Percentiles rank a stretch among this genome's conserved stretches.
Evolutionary conservation across 495 filamentous ascomycete species (phyloP).

Genomic region (Annulohypoxylon maeteangense): DNA sequence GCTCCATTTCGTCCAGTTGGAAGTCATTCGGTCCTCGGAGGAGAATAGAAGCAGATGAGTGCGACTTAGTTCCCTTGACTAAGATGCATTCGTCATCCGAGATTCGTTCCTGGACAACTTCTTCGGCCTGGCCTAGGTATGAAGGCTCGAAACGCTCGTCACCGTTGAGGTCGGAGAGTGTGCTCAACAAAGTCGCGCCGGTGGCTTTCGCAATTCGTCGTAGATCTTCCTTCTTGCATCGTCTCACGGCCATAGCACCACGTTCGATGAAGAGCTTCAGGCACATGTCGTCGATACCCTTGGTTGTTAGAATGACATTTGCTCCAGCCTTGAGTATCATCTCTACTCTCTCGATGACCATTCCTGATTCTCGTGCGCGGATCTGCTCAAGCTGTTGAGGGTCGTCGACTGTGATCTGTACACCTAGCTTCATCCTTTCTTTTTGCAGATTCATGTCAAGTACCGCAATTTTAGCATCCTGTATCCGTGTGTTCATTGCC

Average conservation of each 20-base stretch:
- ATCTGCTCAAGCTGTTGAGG: conserved; percentile 98
- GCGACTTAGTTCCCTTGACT: conserved; percentile 93
- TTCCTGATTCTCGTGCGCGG: conserved; percentile 86
- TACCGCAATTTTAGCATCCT: conserved; percentile 95
- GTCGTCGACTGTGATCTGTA: conserved; percentile 98
- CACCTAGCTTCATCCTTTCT: conserved; percentile 97
- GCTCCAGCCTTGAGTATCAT: conserved; percentile 98
- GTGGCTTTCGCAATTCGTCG: conserved; percentile 96
- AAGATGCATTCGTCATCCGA: conserved; percentile 99
- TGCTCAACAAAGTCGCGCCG: conserved; percentile 90
- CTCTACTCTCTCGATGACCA: conserved; percentile 93
- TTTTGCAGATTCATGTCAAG: conserved; percentile 99
- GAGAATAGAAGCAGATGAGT: conserved; percentile 94
- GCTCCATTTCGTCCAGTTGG: conserved; percentile 98
- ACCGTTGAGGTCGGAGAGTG: conserved; percentile 94
- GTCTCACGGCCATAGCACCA: conserved; percentile 93
- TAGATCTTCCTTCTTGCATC: conserved; percentile 99
- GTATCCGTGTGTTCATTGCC: conserved; percentile 93
- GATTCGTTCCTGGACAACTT: conserved; percentile 95
- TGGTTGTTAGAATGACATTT: conserved; percentile 95
- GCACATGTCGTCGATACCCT: conserved; percentile 96
- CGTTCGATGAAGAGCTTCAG: conserved; percentile 95
- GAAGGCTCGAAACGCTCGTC: conserved; percentile 96
- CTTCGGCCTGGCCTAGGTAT: conserved; percentile 88
- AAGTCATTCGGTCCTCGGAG: conserved; percentile 96